phyloP scores from a whole-genome alignment of 2,329 filamentous ascomycete genomes.

The Rhexocercosporidium sp. region DNA sequence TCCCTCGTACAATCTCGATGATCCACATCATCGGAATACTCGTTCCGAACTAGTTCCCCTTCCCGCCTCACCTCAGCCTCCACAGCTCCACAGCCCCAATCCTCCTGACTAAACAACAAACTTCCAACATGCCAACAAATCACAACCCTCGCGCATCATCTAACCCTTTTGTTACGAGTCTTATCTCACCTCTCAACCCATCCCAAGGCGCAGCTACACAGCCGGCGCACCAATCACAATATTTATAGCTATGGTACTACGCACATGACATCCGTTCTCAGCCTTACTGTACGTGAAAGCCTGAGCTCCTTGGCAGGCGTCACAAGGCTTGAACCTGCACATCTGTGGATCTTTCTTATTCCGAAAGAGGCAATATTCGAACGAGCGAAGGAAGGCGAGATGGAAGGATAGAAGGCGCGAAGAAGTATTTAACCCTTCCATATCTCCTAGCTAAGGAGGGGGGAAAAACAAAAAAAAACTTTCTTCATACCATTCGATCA shows the following conservation, averaged over 20 bases:
- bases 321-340: neutral
- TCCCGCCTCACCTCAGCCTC: neutral
- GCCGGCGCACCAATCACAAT: neutral
- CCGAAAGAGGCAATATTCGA: neutral
- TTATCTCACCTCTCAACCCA: neutral
- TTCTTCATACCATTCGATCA: neutral
- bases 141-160: neutral
- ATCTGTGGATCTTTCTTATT: neutral
- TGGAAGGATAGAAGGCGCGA: neutral
- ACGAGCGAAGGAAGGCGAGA: neutral
- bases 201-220: neutral
- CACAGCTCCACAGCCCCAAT: neutral
- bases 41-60: neutral
- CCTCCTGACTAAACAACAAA: neutral
- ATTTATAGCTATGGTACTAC: too few species aligned
- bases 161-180: neutral
- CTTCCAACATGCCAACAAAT: slow-evolving; percentile 5
- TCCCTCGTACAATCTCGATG: neutral
- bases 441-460: neutral
- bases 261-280: neutral
- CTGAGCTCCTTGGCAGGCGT: neutral
- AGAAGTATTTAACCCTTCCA: neutral
- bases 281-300: slow-evolving; percentile 2
- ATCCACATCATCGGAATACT: neutral
- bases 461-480: too few species aligned